Base-by-base conservation (phyloP, 2,329 filamentous ascomycete species). In the Xylariaceae sp. region DNA sequence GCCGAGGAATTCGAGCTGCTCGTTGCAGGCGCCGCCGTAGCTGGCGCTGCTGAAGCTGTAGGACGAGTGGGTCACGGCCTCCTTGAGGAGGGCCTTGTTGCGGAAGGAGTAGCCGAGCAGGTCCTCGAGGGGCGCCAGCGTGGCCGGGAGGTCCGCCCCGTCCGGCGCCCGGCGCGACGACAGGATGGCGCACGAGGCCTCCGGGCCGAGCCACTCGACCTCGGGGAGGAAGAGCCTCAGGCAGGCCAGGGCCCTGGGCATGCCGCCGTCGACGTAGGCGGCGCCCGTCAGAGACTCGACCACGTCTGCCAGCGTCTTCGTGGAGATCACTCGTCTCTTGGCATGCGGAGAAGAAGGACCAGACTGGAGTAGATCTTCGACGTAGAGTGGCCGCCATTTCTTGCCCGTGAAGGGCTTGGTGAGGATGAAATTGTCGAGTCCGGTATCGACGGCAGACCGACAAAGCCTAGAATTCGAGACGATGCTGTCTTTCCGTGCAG, bases 1-100 rank as follows among this genome's bases (percentile, higher is more conserved):
- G 1, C 90, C 90, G 0, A 95, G 63, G 49, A 92, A 94, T 51
- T 95, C 90, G 1, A 95, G 70, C 0, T 88, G 75, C 45, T 95
- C 83, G 10, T 77, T 69, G 15, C 59, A 66, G 3, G 65, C 64
- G 8, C 40, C 19, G 6, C 39, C 49, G n/a, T n/a, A n/a, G 3
- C 36, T 29, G 1, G 43, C 39, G 11, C 38, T 64, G 32, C 66
- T 69, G 5, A 55, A 36, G 27, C 53, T 57, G 46, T 53, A 67
- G 0, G 84, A 89, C 0, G 76, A 65, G 51, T 95, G 89, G 0
- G 88, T 94, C 31, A 90, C 65, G 3, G 89, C 83, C 59, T 95
- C 85, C 0, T 83, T 51, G 1, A 95, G 67, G 1, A 94, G 63
- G 0, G 67, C 52, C 42, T 79, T 77, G 45, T 84, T 79, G 2